phyloP scores from a whole-genome alignment of 257 asterid genomes.

The Salvia splendens region DNA sequence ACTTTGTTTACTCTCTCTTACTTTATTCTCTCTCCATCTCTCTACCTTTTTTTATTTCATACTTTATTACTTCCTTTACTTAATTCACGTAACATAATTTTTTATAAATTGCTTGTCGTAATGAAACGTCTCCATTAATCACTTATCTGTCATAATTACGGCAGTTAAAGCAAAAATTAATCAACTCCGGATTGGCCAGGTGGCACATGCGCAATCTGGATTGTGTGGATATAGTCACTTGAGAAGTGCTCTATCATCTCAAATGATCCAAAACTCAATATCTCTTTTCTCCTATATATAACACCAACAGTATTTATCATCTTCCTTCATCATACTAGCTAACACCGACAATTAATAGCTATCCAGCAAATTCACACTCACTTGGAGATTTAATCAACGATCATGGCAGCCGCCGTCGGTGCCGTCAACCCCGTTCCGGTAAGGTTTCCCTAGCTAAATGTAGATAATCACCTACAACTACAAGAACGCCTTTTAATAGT shows the following conservation, averaged over 20 bases:
- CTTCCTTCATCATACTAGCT: not conserved
- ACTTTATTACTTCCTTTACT: too few species aligned
- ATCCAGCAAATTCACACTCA: not conserved
- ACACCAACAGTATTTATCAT: not conserved
- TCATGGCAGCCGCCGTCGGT: conserved; percentile 66
- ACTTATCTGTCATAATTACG: too few species aligned
- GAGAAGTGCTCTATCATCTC: conserved; percentile 34
- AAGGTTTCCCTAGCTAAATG: not conserved
- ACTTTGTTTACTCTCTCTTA: too few species aligned
- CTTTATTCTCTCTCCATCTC: too few species aligned
- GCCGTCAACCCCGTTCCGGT: conserved; percentile 62
- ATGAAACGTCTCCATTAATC: too few species aligned
- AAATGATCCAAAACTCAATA: conserved; percentile 14
- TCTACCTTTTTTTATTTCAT: too few species aligned
- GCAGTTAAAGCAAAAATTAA: conserved; percentile 25
- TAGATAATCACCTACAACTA: not conserved
- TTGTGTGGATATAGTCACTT: conserved; percentile 63
- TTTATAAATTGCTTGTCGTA: too few species aligned
- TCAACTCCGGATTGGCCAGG: conserved; percentile 36
- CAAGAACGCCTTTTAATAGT: too few species aligned
- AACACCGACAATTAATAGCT: not conserved
- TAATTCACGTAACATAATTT: too few species aligned
- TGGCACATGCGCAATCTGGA: conserved; percentile 56
- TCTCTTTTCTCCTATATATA: conserved; percentile 23
- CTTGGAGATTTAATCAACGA: conserved; percentile 3